Evolutionary conservation across 257 asterid genomes (phyloP).

Genomic region (Ophiorrhiza pumila): DNA sequence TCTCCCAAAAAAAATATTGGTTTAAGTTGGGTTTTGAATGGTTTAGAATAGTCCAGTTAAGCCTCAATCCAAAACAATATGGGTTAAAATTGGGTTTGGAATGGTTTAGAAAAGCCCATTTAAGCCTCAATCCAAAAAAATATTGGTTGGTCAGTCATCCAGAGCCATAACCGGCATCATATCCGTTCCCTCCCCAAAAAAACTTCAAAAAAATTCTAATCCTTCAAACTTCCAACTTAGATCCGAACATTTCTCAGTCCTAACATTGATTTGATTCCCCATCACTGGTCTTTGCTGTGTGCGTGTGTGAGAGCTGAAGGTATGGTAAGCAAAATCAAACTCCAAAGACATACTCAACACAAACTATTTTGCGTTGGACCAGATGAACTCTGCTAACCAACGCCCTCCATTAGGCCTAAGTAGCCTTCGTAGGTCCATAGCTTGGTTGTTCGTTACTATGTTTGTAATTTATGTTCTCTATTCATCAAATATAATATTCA

Average conservation of each 20-base stretch:
- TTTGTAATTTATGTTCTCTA: conserved; percentile 43
- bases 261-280: conserved; percentile 20
- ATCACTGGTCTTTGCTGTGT: conserved; percentile 18
- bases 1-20: too few relatives aligned
- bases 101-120: too few relatives aligned
- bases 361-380: neutral
- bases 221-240: conserved; percentile 13
- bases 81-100: too few relatives aligned
- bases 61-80: too few relatives aligned
- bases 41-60: too few relatives aligned
- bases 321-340: neutral
- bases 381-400: conserved; percentile 36
- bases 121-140: too few relatives aligned
- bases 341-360: neutral
- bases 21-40: too few relatives aligned
- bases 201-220: conserved; percentile 4
- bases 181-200: conserved; percentile 16
- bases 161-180: conserved; percentile 20
- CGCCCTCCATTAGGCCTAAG: conserved; percentile 34
- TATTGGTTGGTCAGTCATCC: too few relatives aligned
- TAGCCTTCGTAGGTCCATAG: conserved; percentile 38
- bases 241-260: conserved; percentile 45
- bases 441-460: conserved; percentile 40
- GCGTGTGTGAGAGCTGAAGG: too few relatives aligned
- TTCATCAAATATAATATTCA: conserved; percentile 46